Percentiles rank a stretch among this genome's conserved stretches.
Conservation (phyloP, 441 rosid genomes). For the Arabidopsis hybrid region DNA sequence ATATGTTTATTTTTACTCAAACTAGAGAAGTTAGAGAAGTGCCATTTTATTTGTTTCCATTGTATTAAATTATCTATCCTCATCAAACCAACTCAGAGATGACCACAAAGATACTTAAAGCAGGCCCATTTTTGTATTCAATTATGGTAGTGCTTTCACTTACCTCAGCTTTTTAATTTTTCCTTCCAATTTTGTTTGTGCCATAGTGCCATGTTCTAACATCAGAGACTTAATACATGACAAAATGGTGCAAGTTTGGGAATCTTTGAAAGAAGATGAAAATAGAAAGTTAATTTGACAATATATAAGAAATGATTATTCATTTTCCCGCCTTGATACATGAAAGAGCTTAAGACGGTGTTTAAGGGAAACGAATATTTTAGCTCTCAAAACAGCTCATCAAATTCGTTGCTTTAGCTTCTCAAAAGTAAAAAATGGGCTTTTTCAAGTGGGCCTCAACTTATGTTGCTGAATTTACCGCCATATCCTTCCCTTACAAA, state of each 20-base stretch:
- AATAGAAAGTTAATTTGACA: neutral
- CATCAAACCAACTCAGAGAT: slow-evolving; percentile 2
- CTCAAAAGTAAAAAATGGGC: slow-evolving; percentile 37
- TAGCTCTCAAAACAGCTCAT: slow-evolving; percentile 12
- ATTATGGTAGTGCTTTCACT: slow-evolving; percentile 1
- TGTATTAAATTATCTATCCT: neutral
- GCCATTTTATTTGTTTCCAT: neutral
- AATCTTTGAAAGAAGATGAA: too few species aligned
- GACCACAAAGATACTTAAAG: neutral
- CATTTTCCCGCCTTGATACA: slow-evolving; percentile 19
- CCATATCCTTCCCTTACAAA: slow-evolving; percentile 1
- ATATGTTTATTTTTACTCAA: neutral
- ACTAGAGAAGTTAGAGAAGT: neutral
- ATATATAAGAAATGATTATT: slow-evolving; percentile 34
- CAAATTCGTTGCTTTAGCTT: slow-evolving; percentile 36
- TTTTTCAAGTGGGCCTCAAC: slow-evolving; percentile 32
- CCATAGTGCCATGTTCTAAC: neutral
- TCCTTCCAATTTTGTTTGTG: too few species aligned
- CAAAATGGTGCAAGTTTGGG: too few species aligned
- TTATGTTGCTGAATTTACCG: neutral
- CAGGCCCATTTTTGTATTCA: neutral
- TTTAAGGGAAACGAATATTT: slow-evolving; percentile 19
- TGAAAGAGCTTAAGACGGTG: slow-evolving; percentile 4
- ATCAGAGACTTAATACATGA: neutral
- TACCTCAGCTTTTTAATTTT: neutral